Evolutionary conservation across 2,329 filamentous ascomycete species (phyloP).

Genomic region (Cordyceps farinosa): DNA sequence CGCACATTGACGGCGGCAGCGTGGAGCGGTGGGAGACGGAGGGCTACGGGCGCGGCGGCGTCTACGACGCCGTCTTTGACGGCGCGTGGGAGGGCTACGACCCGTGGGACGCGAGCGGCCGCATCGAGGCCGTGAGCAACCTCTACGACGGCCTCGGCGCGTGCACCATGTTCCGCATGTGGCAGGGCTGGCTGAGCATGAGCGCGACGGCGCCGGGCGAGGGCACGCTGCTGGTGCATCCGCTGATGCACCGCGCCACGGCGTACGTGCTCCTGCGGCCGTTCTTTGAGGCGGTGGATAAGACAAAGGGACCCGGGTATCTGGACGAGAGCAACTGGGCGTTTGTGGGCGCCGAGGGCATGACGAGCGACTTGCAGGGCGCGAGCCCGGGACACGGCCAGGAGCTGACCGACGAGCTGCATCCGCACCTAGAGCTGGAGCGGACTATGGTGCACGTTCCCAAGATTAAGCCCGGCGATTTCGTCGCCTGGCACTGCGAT

Average conservation of each 20-base stretch:
- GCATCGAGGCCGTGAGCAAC: conserved; percentile 66
- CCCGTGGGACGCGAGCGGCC: conserved; percentile 71
- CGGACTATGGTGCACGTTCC: conserved; percentile 69
- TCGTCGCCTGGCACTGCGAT: conserved; percentile 82
- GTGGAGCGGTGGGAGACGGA: conserved; percentile 70
- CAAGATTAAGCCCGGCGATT: conserved; percentile 67
- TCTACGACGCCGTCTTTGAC: conserved; percentile 70
- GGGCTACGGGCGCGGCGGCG: conserved; percentile 62
- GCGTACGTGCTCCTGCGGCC: conserved; percentile 79
- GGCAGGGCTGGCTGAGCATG: conserved; percentile 86
- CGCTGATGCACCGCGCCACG: conserved; percentile 69
- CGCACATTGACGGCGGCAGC: conserved; percentile 70
- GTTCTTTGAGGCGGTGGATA: conserved; percentile 62
- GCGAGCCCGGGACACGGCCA: conserved; percentile 66
- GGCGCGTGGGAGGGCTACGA: conserved; percentile 81
- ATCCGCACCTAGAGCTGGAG: conserved; percentile 67
- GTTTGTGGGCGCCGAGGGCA: conserved; percentile 43
- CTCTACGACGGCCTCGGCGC: conserved; percentile 77
- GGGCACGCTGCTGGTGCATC: conserved; percentile 80
- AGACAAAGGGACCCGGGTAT: conserved; percentile 30
- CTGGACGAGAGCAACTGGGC: conserved; percentile 58
- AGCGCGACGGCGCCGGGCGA: conserved; percentile 68
- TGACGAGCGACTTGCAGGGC: conserved; percentile 64
- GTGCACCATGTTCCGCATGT: conserved; percentile 82
- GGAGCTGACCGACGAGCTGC: conserved; percentile 63